These are phyloP conservation scores for Syncephalastrum sp. DNA, from an alignment of 371 early-diverging fungal species.

Conservation along the genomic window DNA sequence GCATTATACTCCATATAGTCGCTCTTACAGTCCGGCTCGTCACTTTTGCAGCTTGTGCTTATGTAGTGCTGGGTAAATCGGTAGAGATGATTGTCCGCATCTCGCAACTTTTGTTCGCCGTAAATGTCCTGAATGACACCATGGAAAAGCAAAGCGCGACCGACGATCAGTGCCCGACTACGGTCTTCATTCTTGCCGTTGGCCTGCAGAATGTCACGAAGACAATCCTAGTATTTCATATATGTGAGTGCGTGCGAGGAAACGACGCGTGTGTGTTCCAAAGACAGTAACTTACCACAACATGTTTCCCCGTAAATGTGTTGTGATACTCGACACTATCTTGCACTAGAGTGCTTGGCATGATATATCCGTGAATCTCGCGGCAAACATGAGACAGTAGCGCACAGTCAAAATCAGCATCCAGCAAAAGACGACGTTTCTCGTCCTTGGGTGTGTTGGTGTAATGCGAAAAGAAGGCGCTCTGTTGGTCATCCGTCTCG, in stretches of 20 bases:
- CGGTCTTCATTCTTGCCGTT: conserved; percentile 52
- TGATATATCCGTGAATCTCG: conserved; percentile 55
- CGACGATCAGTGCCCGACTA: conserved; percentile 78
- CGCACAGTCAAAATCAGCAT: conserved; percentile 51
- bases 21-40: no score
- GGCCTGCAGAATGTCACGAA: conserved; percentile 52
- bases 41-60: no score
- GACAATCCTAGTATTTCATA: conserved; percentile 44
- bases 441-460: neutral
- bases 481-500: conserved; percentile 15
- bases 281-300: conserved; percentile 58
- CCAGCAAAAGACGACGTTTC: no score
- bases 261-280: no score
- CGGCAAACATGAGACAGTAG: conserved; percentile 75
- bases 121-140: conserved; percentile 84
- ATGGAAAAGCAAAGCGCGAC: conserved; percentile 81
- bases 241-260: no score
- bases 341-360: conserved; percentile 53
- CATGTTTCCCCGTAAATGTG: conserved; percentile 79
- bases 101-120: conserved; percentile 75
- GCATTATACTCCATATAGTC: no score
- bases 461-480: conserved; percentile 14
- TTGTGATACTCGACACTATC: conserved; percentile 78
- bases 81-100: conserved; percentile 75
- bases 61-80: conserved; percentile 53